Percentiles rank a stretch among this genome's conserved stretches.
Conservation (phyloP, 768 basidiomycete genomes). For the Leccinellum rugosiceps region DNA sequence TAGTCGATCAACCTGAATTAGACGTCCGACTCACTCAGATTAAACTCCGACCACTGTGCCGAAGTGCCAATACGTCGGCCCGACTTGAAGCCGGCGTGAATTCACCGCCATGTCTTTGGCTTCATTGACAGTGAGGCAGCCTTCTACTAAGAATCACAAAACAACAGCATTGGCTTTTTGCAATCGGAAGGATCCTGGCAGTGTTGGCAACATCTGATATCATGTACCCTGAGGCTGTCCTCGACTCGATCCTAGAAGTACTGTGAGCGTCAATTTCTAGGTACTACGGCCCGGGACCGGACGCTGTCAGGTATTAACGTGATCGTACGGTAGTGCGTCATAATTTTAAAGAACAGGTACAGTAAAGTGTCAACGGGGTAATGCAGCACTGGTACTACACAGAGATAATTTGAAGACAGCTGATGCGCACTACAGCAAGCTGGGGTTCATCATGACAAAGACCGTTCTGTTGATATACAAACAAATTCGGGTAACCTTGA, state of each 20-base stretch:
- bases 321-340: too few relatives aligned
- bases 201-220: neutral
- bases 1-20: too few relatives aligned
- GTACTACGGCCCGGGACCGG: too few relatives aligned
- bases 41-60: too few relatives aligned
- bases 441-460: neutral
- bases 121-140: neutral
- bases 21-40: too few relatives aligned
- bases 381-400: neutral
- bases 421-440: neutral
- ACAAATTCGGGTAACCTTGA: neutral
- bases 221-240: neutral
- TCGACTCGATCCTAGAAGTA: neutral
- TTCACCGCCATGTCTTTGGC: neutral
- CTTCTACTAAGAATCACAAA: too few relatives aligned
- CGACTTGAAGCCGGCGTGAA: neutral
- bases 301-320: too few relatives aligned
- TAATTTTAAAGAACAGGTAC: neutral
- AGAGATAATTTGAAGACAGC: neutral
- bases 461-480: neutral
- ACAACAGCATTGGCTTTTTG: neutral
- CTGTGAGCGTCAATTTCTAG: too few relatives aligned
- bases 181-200: neutral
- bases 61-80: too few relatives aligned
- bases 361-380: neutral